Conservation (phyloP, 345 rosid species). For the Toxicodendron radicans region DNA sequence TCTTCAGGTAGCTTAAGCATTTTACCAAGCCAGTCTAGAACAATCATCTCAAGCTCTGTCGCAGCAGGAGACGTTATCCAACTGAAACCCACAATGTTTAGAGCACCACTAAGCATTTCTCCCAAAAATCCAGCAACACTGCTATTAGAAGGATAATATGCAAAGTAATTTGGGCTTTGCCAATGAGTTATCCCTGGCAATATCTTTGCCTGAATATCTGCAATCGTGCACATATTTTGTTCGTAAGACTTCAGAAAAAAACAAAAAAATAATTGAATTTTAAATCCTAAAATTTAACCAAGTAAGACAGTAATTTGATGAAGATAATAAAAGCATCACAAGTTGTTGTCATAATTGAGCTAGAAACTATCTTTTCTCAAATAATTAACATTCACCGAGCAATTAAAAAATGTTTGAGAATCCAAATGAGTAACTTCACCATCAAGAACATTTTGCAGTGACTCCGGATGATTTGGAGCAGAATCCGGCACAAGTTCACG, state of each 20-base stretch:
- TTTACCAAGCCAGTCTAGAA: slow-evolving; percentile 88
- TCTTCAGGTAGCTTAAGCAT: slow-evolving; percentile 71
- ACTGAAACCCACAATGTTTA: slow-evolving; percentile 82
- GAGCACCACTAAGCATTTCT: slow-evolving; percentile 94
- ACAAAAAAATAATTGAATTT: neutral
- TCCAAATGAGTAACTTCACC: slow-evolving; percentile 43
- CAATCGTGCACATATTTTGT: slow-evolving; percentile 17
- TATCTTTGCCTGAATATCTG: slow-evolving; percentile 72
- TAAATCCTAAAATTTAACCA: neutral
- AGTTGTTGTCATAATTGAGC: neutral
- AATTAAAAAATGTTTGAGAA: neutral
- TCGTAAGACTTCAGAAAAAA: neutral
- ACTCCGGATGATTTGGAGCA: slow-evolving; percentile 78
- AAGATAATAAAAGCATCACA: neutral
- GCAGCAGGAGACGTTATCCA: slow-evolving; percentile 96
- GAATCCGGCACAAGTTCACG: slow-evolving; percentile 67
- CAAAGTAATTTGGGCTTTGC: slow-evolving; percentile 86
- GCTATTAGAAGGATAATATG: slow-evolving; percentile 84
- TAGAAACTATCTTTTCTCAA: neutral
- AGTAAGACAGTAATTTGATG: neutral
- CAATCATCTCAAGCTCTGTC: slow-evolving; percentile 87
- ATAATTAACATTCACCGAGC: neutral
- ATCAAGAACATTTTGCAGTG: slow-evolving; percentile 70
- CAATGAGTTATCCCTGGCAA: slow-evolving; percentile 87
- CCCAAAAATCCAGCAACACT: slow-evolving; percentile 91